Percentiles rank a stretch among this genome's conserved stretches.
Evolutionary conservation across 208 protist species (phyloP).

Genomic region (Porcisia deanei): DNA sequence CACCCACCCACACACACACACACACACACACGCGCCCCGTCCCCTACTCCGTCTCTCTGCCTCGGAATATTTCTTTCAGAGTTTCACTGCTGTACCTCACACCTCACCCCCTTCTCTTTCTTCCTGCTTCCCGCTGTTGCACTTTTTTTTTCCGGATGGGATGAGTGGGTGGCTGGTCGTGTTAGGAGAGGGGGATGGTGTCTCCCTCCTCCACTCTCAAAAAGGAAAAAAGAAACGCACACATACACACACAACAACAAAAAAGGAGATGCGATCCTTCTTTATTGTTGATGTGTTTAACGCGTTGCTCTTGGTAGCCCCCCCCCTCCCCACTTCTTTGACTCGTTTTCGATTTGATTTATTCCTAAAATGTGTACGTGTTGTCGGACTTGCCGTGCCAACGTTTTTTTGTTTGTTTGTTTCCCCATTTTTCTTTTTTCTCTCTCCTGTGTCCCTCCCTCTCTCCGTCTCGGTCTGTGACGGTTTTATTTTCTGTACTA

Average conservation of each 20-base stretch:
- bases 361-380: neutral
- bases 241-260: too few relatives aligned
- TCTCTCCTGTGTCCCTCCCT: conserved; percentile 5
- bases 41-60: neutral
- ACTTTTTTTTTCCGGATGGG: neutral
- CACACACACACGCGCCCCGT: neutral
- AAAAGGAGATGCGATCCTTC: too few relatives aligned
- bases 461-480: neutral
- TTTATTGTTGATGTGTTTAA: neutral
- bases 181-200: too few relatives aligned
- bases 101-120: neutral
- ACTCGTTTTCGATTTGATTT: neutral
- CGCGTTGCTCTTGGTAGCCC: neutral
- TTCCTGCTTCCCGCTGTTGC: conserved; percentile 7
- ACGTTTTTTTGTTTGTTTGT: neutral
- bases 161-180: too few relatives aligned
- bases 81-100: too few relatives aligned
- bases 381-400: neutral
- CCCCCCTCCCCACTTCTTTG: neutral
- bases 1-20: neutral
- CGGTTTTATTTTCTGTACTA: neutral
- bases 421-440: conserved; percentile 2
- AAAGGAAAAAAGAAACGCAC: too few relatives aligned
- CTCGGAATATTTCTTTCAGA: too few relatives aligned
- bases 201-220: neutral